Evolutionary conservation across 345 rosid genomes (phyloP).

Genomic region (Zanthoxylum bungeanum): DNA sequence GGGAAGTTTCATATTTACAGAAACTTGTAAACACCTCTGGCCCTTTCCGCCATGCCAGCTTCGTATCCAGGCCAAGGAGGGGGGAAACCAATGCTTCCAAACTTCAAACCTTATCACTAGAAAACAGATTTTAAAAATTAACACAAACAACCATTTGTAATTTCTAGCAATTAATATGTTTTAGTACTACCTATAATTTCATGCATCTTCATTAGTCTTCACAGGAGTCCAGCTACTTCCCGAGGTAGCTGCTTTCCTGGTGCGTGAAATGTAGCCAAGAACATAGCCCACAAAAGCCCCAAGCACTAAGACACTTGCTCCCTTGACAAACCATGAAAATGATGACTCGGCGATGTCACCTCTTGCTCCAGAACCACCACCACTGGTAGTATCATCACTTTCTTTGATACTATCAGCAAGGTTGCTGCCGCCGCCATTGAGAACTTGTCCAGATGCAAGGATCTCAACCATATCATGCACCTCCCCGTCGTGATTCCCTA

Average conservation of each 20-base stretch:
- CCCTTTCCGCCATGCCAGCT: neutral
- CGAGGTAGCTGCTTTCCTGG: constrained; percentile 39
- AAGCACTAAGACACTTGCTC: constrained; percentile 64
- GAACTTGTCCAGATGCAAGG: constrained; percentile 66
- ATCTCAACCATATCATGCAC: constrained; percentile 86
- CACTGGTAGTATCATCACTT: neutral
- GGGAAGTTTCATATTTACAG: constrained; percentile 2
- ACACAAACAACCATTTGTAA: neutral
- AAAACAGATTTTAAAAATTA: neutral
- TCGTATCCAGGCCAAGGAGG: neutral
- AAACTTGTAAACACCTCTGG: neutral
- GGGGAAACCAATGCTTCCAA: neutral
- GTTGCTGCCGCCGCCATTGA: constrained; percentile 44
- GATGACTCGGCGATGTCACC: constrained; percentile 23
- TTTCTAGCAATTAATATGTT: neutral
- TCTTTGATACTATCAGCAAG: constrained; percentile 3
- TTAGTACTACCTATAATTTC: constrained; percentile 16
- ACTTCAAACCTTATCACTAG: neutral
- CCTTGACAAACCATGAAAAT: constrained; percentile 53
- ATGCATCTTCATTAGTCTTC: constrained; percentile 53
- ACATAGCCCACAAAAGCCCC: constrained; percentile 65
- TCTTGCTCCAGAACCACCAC: constrained; percentile 5
- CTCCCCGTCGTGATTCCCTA: constrained; percentile 86
- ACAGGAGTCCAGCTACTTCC: constrained; percentile 57
- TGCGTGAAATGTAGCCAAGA: constrained; percentile 55